These are phyloP conservation scores for Talaromyces sp. DNA, from an alignment of 2,329 filamentous ascomycete genomes.

Conservation along the genomic window DNA sequence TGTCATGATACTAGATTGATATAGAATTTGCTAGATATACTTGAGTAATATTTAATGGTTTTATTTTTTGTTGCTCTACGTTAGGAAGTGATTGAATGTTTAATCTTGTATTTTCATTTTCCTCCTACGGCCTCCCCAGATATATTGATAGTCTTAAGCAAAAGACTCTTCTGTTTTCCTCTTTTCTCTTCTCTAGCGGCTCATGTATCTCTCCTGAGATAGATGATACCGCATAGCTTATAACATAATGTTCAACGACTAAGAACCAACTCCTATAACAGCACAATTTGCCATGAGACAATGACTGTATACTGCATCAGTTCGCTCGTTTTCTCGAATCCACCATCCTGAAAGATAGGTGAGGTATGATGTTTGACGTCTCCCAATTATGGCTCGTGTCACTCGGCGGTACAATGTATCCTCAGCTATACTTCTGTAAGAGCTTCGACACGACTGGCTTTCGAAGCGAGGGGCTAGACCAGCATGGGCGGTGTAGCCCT, in stretches of 20 bases:
- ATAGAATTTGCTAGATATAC: background rate
- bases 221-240: constrained; percentile 6
- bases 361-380: background rate
- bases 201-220: background rate
- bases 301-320: background rate
- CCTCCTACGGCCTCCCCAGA: background rate
- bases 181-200: background rate
- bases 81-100: background rate
- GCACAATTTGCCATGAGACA: background rate
- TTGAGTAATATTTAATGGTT: background rate
- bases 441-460: background rate
- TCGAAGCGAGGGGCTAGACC: background rate
- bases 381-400: background rate
- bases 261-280: background rate
- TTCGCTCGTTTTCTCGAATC: background rate
- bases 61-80: background rate
- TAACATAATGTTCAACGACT: background rate
- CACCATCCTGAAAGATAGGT: background rate
- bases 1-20: background rate
- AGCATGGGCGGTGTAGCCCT: background rate
- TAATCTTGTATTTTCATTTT: constrained; percentile 4
- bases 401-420: background rate
- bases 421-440: background rate
- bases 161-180: background rate
- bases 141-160: constrained; percentile 4